A percentile compares a stretch with the other conserved stretches of the same genome.
phyloP scores from a whole-genome alignment of 352 stramenopile genomes.

The Phytophthora meadii region DNA sequence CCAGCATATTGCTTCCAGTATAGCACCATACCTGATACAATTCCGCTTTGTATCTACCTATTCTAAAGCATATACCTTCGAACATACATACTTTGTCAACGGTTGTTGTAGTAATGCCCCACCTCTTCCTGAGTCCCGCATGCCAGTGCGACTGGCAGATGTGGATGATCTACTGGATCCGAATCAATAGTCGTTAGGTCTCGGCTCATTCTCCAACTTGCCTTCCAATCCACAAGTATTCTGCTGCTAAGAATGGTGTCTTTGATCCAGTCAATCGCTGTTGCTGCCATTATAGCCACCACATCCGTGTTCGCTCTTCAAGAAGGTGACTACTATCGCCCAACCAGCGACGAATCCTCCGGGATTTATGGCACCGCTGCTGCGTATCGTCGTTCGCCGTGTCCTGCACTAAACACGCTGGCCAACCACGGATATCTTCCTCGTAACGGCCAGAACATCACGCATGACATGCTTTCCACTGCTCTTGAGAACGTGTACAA shows the following conservation, averaged over 20 bases:
- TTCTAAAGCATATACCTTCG: not conserved
- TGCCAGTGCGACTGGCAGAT: slow-evolving; percentile 1
- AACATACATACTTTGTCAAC: not conserved
- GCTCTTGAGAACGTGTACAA: slow-evolving; percentile 45
- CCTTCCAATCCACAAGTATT: slow-evolving; percentile 8
- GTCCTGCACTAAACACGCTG: slow-evolving; percentile 55
- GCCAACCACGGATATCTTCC: slow-evolving; percentile 58
- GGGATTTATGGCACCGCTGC: slow-evolving; percentile 33
- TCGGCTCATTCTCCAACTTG: slow-evolving; percentile 36
- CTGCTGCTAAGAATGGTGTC: slow-evolving; percentile 11
- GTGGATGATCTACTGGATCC: not conserved
- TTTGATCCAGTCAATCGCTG: slow-evolving; percentile 11
- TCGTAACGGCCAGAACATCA: slow-evolving; percentile 50
- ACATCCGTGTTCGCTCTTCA: slow-evolving; percentile 20
- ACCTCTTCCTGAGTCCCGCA: slow-evolving; percentile 14
- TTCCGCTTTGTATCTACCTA: too few relatives aligned
- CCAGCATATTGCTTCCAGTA: not conserved
- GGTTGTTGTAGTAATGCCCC: slow-evolving; percentile 22
- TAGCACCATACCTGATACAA: too few relatives aligned
- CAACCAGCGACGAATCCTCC: slow-evolving; percentile 23
- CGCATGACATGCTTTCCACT: slow-evolving; percentile 23
- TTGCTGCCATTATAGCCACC: slow-evolving; percentile 8
- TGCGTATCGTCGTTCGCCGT: slow-evolving; percentile 42
- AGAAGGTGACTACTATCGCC: slow-evolving; percentile 39
- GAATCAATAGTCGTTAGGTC: slow-evolving; percentile 7